Percentiles rank a stretch among this genome's conserved stretches.
phyloP scores from a whole-genome alignment of 192 early-diverging fungal genomes.

The Spinellus fusiger region DNA sequence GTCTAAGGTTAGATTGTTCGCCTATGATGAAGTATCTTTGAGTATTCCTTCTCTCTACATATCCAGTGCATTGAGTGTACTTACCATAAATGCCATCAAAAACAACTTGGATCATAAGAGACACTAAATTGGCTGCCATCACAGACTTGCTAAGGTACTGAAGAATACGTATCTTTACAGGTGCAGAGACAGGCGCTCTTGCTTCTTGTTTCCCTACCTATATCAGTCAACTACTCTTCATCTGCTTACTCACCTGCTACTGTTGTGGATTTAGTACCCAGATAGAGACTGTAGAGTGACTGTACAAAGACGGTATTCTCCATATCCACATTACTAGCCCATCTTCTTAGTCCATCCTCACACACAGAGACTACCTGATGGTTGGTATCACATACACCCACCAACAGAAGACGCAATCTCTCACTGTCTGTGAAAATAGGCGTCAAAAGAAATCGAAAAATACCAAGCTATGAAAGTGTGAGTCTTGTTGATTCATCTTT shows the following conservation, averaged over 20 bases:
- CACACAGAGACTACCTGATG: conserved; percentile 62
- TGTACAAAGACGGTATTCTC: conserved; percentile 49
- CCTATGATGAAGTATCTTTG: conserved; percentile 32
- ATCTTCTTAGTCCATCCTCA: conserved; percentile 74
- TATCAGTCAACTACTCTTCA: not conserved
- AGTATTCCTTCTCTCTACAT: not conserved
- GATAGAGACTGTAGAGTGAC: conserved; percentile 30
- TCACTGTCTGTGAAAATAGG: conserved; percentile 39
- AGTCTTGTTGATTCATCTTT: conserved; percentile 7
- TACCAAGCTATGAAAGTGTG: conserved; percentile 30
- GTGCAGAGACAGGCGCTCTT: conserved; percentile 34
- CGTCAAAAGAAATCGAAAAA: conserved; percentile 36
- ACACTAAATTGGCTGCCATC: conserved; percentile 60
- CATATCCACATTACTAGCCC: conserved; percentile 55
- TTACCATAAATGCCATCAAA: conserved; percentile 79
- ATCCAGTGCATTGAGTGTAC: not conserved
- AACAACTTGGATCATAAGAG: conserved; percentile 63
- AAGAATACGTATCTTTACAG: conserved; percentile 59
- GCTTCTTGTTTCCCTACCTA: conserved; percentile 12
- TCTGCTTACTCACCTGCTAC: not conserved
- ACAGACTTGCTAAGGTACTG: conserved; percentile 58
- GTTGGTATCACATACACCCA: conserved; percentile 63
- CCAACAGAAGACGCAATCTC: conserved; percentile 54
- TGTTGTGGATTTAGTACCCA: conserved; percentile 19
- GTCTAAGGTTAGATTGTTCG: conserved; percentile 56